Evolutionary conservation across 345 rosid genomes (phyloP).

Genomic region (Arabis hirsuta): DNA sequence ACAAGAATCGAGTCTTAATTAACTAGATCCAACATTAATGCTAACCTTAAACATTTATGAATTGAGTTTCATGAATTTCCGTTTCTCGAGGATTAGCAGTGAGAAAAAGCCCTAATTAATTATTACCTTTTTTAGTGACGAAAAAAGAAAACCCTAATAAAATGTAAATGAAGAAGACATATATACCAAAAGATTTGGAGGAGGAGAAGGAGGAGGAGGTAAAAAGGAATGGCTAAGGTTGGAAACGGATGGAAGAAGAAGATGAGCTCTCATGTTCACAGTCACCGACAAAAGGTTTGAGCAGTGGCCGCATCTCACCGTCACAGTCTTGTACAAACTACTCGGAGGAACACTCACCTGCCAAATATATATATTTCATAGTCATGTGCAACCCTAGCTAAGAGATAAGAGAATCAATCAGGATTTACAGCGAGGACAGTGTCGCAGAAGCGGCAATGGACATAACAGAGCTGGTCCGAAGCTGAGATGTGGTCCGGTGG

Average conservation of each 20-base stretch:
- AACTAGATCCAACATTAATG: conserved; percentile 19
- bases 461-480: conserved; percentile 94
- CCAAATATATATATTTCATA: not conserved
- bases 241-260: conserved; percentile 70
- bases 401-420: conserved; percentile 15
- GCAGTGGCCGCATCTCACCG: conserved; percentile 97
- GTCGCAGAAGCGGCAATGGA: conserved; percentile 94
- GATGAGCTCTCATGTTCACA: conserved; percentile 65
- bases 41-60: conserved; percentile 4
- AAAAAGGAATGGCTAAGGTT: conserved; percentile 71
- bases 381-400: conserved; percentile 17
- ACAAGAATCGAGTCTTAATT: not conserved
- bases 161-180: not conserved
- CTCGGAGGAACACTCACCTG: conserved; percentile 95
- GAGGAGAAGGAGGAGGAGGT: conserved; percentile 50
- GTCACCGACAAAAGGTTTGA: conserved; percentile 69
- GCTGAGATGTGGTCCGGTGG: conserved; percentile 88
- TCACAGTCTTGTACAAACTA: conserved; percentile 90
- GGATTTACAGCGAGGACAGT: conserved; percentile 85
- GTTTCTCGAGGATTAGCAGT: not conserved
- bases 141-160: not conserved
- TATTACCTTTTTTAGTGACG: not conserved
- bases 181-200: conserved; percentile 32
- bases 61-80: conserved; percentile 4
- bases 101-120: not conserved